Evolutionary conservation across 108 stramenopile species (phyloP), one percentile per base, ranked within the genome.

Genomic region (Discostella stelligeroides): DNA sequence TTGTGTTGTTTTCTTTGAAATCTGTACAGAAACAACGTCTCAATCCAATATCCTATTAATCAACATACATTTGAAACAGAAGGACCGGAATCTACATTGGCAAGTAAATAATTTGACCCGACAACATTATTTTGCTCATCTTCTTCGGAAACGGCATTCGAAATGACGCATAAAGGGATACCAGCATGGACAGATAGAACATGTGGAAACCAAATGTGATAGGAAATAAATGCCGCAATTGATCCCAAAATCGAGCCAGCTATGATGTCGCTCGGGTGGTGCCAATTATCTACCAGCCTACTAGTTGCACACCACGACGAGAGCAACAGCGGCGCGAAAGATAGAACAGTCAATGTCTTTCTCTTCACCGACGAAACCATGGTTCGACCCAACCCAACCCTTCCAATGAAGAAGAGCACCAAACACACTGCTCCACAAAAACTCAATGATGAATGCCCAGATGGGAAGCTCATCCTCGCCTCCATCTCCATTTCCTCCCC

Each of bases 211-310:
- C 84, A 91, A 15, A 79, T 25, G 57, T 88, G 88, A 70, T 92
- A 92, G 7, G 79, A 66, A 58, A 93, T 70, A 17, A 74, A 79
- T 27, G 73, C 75, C 17, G 80, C 69, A 1, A 68, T 57, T 56
- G 75, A 53, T 34, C 93, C 93, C 64, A 95, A 39, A 20, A 81
- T 70, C 25, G 82, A 72, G 48, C 94, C 94, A 51, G 87, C 89
- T 18, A 92, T 39, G 6, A 92, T 81, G 75, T 95, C 94, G 0
- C 82, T 66, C 10, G 87, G 86, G 74, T 95, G 94, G 75, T 95
- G 94, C 91, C 91, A 92, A 55, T 89, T 73, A 70, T 95, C 94
- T 56, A 55, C 70, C 0, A 71, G 51, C 47, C 78, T 46, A 48
- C 66, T 69, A 7, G 79, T 80, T 25, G 79, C 72, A 11, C 68